Conservation (phyloP, 805 yeast genomes). For the Saturnispora zaruensis region DNA sequence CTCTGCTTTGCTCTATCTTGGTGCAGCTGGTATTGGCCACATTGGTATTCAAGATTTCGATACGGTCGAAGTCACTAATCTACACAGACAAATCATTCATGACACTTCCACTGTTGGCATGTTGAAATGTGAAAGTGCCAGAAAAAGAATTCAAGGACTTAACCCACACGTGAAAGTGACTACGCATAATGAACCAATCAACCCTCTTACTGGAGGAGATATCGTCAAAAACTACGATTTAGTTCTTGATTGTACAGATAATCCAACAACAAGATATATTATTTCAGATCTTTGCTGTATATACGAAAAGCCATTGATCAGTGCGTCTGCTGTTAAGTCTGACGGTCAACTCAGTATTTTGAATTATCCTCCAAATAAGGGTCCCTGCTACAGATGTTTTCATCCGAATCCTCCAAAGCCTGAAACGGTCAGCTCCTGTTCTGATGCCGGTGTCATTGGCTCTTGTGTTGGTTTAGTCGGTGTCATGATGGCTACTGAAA, state of each 20-base stretch:
- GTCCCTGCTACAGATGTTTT: constrained; percentile 94
- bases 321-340: constrained; percentile 85
- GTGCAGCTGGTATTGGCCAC: constrained; percentile 80
- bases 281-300: constrained; percentile 78
- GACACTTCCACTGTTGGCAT: constrained; percentile 55
- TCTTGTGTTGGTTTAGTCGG: constrained; percentile 96
- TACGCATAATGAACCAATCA: constrained; percentile 45
- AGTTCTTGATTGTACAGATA: constrained; percentile 89
- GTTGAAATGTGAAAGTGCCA: constrained; percentile 76
- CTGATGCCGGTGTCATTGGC: constrained; percentile 91
- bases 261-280: constrained; percentile 79
- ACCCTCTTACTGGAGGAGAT: constrained; percentile 50
- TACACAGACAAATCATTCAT: constrained; percentile 87
- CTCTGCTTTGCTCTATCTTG: constrained; percentile 77
- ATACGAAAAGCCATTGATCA: constrained; percentile 61
- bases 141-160: constrained; percentile 37
- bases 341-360: constrained; percentile 85
- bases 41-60: constrained; percentile 88
- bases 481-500: constrained; percentile 77
- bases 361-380: constrained; percentile 46
- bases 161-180: constrained; percentile 60
- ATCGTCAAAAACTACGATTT: constrained; percentile 61
- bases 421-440: constrained; percentile 70
- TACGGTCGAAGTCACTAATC: constrained; percentile 70
- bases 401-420: constrained; percentile 89